These are phyloP conservation scores for Wickerhamomyces canadensis DNA, from an alignment of 805 yeast species.

Conservation along the genomic window DNA sequence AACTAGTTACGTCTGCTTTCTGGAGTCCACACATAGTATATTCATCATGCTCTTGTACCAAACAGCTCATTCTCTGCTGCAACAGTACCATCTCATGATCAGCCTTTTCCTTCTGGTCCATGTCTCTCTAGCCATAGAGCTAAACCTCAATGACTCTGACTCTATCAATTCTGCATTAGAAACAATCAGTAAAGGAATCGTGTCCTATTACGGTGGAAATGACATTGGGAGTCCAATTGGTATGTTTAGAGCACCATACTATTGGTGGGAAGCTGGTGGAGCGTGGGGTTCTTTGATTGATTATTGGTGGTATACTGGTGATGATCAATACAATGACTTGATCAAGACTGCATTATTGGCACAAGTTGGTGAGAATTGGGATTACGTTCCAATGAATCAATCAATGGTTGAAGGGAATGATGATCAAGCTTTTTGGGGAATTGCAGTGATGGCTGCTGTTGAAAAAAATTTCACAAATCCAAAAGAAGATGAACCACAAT, in stretches of 20 bases:
- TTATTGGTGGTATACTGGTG: constrained; percentile 64
- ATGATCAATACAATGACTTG: constrained; percentile 56
- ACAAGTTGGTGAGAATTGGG: constrained; percentile 69
- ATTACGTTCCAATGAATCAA: constrained; percentile 85
- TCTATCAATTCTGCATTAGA: constrained; percentile 45
- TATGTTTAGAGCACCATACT: constrained; percentile 83
- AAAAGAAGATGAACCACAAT: constrained; percentile 51
- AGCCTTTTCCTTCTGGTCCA: no score
- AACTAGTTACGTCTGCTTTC: no score
- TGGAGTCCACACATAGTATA: no score
- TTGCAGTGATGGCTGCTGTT: constrained; percentile 88
- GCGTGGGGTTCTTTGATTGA: constrained; percentile 88
- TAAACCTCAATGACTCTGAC: constrained; percentile 2
- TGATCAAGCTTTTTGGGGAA: constrained; percentile 97
- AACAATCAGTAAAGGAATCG: constrained; percentile 59
- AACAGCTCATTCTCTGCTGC: no score
- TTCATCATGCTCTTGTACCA: no score
- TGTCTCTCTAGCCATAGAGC: neutral
- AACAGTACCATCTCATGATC: no score
- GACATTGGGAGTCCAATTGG: constrained; percentile 76
- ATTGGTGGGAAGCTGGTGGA: constrained; percentile 99
- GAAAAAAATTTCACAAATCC: constrained; percentile 82
- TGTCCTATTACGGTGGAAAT: constrained; percentile 75
- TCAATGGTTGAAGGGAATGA: constrained; percentile 94
- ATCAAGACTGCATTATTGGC: constrained; percentile 59